Evolutionary conservation across 1,284 basidiomycete species (phyloP).

Genomic region (Trichosporon asahii): DNA sequence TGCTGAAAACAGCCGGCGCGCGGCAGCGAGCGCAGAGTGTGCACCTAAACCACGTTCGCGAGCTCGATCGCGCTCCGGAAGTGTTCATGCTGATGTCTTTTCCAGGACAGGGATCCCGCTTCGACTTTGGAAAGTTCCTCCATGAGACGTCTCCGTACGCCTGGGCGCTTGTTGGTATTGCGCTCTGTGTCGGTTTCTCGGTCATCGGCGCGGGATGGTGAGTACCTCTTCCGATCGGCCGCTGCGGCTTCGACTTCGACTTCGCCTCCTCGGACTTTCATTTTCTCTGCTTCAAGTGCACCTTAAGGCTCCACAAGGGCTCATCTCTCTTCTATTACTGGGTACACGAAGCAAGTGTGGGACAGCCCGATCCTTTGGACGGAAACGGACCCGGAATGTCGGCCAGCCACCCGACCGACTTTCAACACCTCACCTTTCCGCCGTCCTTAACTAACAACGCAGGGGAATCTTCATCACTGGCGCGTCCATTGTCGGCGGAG

Average conservation of each 20-base stretch:
- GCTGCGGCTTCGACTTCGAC: background rate
- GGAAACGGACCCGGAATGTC: background rate
- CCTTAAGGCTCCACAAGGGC: no score
- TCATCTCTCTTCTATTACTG: no score
- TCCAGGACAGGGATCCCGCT: conserved; percentile 78
- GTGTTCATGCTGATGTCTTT: conserved; percentile 16
- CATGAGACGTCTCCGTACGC: conserved; percentile 90
- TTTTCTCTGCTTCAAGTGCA: no score
- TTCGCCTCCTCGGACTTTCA: background rate
- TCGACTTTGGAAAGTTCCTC: conserved; percentile 88
- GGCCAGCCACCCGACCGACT: background rate
- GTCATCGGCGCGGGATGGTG: conserved; percentile 95
- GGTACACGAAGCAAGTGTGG: no score
- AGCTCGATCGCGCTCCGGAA: background rate
- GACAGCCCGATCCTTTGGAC: no score
- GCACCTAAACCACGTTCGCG: background rate
- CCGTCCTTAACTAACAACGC: conserved; percentile 5
- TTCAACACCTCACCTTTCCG: background rate
- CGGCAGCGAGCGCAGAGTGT: background rate
- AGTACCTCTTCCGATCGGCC: background rate
- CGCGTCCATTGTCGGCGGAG: conserved; percentile 89
- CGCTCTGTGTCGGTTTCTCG: conserved; percentile 87
- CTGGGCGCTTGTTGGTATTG: conserved; percentile 88
- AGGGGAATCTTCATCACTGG: conserved; percentile 99
- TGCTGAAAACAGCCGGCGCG: background rate